Conservation (phyloP, 345 rosid species). For the Mangifera indica region DNA sequence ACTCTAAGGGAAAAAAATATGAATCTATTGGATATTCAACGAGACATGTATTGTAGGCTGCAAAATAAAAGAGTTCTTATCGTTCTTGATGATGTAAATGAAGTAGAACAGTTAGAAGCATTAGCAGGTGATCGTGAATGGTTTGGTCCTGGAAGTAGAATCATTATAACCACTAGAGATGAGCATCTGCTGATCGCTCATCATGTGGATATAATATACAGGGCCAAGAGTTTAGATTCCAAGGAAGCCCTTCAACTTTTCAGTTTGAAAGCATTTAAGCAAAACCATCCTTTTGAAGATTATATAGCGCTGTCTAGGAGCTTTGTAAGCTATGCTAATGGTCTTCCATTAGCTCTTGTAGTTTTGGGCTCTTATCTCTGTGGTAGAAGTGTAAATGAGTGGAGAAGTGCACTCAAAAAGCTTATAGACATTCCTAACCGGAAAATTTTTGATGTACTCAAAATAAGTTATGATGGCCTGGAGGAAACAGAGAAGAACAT, state of each 20-base stretch:
- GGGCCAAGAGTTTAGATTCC: neutral
- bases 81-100: neutral
- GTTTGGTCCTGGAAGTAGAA: neutral
- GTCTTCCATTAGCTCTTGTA: slow-evolving; percentile 23
- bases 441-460: slow-evolving; percentile 14
- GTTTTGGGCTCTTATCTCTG: slow-evolving; percentile 13
- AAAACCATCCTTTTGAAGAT: neutral
- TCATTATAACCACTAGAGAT: neutral
- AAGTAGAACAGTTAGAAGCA: neutral
- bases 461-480: slow-evolving; percentile 22
- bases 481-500: slow-evolving; percentile 15
- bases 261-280: neutral
- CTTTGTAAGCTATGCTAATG: slow-evolving; percentile 6
- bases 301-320: slow-evolving; percentile 3
- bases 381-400: slow-evolving; percentile 9
- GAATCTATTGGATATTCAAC: neutral
- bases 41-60: neutral
- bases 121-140: neutral
- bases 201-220: neutral
- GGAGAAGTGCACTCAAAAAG: slow-evolving; percentile 9
- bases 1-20: neutral
- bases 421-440: slow-evolving; percentile 1
- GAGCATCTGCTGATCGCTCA: neutral
- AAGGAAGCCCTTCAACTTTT: neutral
- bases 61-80: neutral